phyloP scores from a whole-genome alignment of 306 rosid species.

The Phaseolus lunatus region DNA sequence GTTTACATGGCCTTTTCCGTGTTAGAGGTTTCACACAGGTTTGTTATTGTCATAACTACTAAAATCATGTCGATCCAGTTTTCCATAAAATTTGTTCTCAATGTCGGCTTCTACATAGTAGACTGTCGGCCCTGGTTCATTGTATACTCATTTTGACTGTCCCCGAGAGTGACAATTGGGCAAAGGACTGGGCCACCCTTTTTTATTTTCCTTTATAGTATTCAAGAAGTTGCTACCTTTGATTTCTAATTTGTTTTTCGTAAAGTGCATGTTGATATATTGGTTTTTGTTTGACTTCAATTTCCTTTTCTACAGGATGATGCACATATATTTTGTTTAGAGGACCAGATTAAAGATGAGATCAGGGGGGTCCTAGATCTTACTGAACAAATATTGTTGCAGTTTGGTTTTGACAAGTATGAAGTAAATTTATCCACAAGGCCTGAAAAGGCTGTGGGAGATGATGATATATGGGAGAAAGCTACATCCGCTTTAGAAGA shows the following conservation, averaged over 20 bases:
- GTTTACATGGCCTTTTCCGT: slow-evolving; percentile 96
- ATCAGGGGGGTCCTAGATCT: slow-evolving; percentile 96
- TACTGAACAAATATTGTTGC: slow-evolving; percentile 74
- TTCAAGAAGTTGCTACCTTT: slow-evolving; percentile 20
- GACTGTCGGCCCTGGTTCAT: not conserved
- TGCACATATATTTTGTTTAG: slow-evolving; percentile 96
- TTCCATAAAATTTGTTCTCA: slow-evolving; percentile 14
- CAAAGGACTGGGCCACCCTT: not conserved
- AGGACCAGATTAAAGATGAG: slow-evolving; percentile 90
- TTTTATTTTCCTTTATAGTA: not conserved
- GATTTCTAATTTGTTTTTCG: slow-evolving; percentile 11
- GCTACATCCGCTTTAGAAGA: slow-evolving; percentile 88
- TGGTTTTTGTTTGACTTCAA: slow-evolving; percentile 41
- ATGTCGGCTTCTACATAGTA: not conserved
- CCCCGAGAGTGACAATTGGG: not conserved
- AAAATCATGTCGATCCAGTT: slow-evolving; percentile 9
- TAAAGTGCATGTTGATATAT: slow-evolving; percentile 16
- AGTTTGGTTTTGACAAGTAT: slow-evolving; percentile 91
- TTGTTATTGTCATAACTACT: slow-evolving; percentile 36
- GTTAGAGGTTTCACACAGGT: slow-evolving; percentile 99
- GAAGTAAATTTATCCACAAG: slow-evolving; percentile 95
- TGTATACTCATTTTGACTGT: not conserved
- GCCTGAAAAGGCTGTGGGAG: slow-evolving; percentile 92
- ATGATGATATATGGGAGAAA: slow-evolving; percentile 85
- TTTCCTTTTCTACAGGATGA: slow-evolving; percentile 78